Base-by-base conservation (phyloP, 2,329 filamentous ascomycete species). In the Sarocladium kiliense region DNA sequence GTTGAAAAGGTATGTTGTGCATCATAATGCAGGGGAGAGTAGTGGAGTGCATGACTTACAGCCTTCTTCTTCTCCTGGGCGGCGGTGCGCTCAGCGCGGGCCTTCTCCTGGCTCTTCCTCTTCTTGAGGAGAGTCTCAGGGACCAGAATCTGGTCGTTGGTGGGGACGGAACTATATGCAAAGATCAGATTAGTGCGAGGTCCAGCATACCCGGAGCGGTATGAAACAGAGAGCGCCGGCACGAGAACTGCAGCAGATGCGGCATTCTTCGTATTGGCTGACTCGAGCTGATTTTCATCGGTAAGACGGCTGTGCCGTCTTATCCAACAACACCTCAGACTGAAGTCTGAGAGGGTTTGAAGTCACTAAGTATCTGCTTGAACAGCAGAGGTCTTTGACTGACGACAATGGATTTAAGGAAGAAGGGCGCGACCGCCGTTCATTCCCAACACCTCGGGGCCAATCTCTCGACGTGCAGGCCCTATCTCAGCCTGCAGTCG, bases 111-210 rank as follows among this genome's bases (percentile, higher is more conserved):
- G 77, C 86, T 91, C 91, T 99, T 99, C 83, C 94, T 90, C 91
- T 99, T 99, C 89, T 99, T 99, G 77, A 99, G 86, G 72, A 99
- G 90, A 70, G 94, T 99, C 90, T 99, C 94, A 68, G 94, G 94
- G 74, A 97, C 91, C 76, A 97, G 84, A 76, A 99, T 86, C 77
- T 97, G 89, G 77, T 97, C 90, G 78, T 92, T 80, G 77, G 91
- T 96, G 66, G 94, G 91, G 72, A 96, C 89, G 79, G 86, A 86
- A 80, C 91, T 96, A 73, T 63, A 66, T 59, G 60, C 54, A 30
- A 49, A 55, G 57, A 75, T 85, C 75, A 90, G 86, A 88, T 90
- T 85, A 89, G 87, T 89, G 86, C 84, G 82, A 82, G 80, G 80
- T 84, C 82, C 86, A 80, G 74, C 78, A 83, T 78, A 81, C 79